Base-by-base conservation (phyloP, 768 basidiomycete species). In the Tylopilus rubrobrunneus region DNA sequence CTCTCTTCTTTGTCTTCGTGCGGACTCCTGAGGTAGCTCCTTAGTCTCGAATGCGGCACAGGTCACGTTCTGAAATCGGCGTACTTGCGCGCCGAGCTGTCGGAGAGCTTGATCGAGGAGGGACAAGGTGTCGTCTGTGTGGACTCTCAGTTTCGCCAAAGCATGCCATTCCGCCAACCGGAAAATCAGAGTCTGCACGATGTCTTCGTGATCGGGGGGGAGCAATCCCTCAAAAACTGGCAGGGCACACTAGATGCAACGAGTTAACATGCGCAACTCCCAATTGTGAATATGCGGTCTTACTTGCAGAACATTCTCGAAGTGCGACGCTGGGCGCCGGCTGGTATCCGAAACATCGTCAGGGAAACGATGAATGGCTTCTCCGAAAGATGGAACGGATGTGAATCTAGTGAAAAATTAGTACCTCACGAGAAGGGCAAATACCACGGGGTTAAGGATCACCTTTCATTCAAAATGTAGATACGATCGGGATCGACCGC, bases 161-260 rank as follows among this genome's bases (percentile, higher is more conserved):
- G 54, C 46, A 7, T 63, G 62, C 62, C 62, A 64, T 49, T 64
- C 50, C 5, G 47, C 48, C 1, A 61, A 50, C 2, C 9, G 36
- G 48, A 61, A 64, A 0, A 74, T 42, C 0, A 76, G 52, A 1
- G 58, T 56, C 8, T 58, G 49, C 1, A 73, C 48, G 2, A 59
- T 45, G 1, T 23, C 17, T 1, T 74, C 56, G 19, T 73, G 60
- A 0, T 28, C 46, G 8, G 62, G 52, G 3, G 63, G 65, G 1
- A 77, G 58, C 0, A 79, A 63, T 4, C 69, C 74, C 7, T 78
- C 72, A 29, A 77, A 75, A 0, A 62, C 70, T 0, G 76, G 75
- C 3, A 76, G 62, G 5, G 25, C 14, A 7, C 25, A 25, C 25
- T 25, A 25, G 25, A 25, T 5, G 25, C 25, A 25, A 25, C 5